Base-by-base conservation (phyloP, 441 rosid species). In the Gossypium gossypioides region DNA sequence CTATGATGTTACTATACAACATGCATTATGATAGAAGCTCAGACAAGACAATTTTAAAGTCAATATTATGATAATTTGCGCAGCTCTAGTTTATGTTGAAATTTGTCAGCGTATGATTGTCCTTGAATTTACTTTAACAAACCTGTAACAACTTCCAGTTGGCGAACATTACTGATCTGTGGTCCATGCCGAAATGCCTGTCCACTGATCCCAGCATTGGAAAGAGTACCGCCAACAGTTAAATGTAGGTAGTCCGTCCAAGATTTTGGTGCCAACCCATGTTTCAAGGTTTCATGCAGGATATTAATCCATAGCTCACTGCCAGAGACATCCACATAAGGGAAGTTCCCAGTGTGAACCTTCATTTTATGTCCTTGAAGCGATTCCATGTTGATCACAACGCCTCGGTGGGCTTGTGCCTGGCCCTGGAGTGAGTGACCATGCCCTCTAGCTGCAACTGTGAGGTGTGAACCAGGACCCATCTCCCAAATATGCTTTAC, bases 181-280 rank as follows among this genome's bases (percentile, higher is more conserved):
- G 99, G 99, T 71, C 99, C 99, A 81, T 94, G 92, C 68, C 86
- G 87, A 80, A 94, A 94, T 71, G 99, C 97, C 81, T 94, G 97
- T 55, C 99, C 99, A 48, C 99, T 94, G 75, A 94, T 81, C 78
- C 99, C 99, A 29, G 90, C 99, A 81, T 90, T 92, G 51, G 99
- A 94, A 79, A 94, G 85, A 58, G 97, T 92, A 61, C 99, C 99
- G 25, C 99, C 99, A 59, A 92, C 96, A 2, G 97, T 92, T 74
- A 94, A 85, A 84, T 89, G 96, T 25, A 94, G 86, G 87, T 92
- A 94, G 86, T 94, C 99, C 24, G 99, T 92, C 99, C 97, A 94
- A 52, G 99, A 94, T 81, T 90, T 94, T 56, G 99, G 99, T 48
- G 99, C 84, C 74, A 94, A 81, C 72, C 96, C 97, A 75, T 87